Evolutionary conservation across 768 basidiomycete genomes (phyloP).

Genomic region (Serendipita indica): DNA sequence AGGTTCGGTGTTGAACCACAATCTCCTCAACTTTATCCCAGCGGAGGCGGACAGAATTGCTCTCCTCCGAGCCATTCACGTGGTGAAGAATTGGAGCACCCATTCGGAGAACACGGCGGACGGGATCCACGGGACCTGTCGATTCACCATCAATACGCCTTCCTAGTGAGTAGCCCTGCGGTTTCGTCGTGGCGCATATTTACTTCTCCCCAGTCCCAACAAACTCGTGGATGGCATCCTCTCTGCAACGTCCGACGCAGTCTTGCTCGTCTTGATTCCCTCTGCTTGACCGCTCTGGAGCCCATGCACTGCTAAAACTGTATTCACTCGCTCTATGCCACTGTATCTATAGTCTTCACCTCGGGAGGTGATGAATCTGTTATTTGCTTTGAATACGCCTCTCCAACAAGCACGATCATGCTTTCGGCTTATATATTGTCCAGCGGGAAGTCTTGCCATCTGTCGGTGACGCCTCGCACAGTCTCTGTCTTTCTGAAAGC

Average conservation of each 20-base stretch:
- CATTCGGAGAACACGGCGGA: neutral
- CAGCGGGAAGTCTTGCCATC: neutral
- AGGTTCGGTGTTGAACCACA: neutral
- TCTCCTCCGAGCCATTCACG: neutral
- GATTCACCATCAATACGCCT: neutral
- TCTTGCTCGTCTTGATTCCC: neutral
- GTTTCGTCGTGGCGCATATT: no score
- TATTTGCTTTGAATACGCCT: no score
- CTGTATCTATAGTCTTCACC: no score
- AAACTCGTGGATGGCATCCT: neutral
- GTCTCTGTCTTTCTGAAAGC: neutral
- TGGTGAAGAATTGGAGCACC: neutral
- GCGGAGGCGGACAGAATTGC: neutral
- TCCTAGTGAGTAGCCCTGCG: neutral
- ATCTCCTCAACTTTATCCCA: neutral
- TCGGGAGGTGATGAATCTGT: no score
- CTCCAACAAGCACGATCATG: neutral
- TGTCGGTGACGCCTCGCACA: neutral
- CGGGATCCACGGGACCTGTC: neutral
- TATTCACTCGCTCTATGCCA: no score
- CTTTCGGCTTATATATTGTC: neutral
- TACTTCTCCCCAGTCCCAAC: no score
- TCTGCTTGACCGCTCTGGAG: neutral
- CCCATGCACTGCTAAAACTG: no score
- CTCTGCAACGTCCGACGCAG: neutral